Evolutionary conservation across 2,329 filamentous ascomycete species (phyloP), one percentile per base, ranked within the genome.

Genomic region (Spiromastix sp.): DNA sequence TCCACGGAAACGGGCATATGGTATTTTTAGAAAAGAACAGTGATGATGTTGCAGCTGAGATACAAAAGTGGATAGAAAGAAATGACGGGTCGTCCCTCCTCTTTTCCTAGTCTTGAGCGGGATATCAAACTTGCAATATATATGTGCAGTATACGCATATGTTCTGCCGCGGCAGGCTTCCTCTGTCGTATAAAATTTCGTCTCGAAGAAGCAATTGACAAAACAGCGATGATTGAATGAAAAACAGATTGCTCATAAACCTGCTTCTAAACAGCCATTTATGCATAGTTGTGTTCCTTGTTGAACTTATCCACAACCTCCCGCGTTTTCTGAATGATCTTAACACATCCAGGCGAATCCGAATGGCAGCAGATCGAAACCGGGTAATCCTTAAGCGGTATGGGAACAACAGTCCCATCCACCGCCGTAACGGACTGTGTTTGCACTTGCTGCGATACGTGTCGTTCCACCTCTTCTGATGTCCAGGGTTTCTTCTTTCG

Each of bases 1-100:
- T 75, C 2, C 48, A 53, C 15, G 73, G 73, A 0, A 77, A 77
- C 39, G 71, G 69, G 0, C 72, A 74, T 44, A 60, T 76, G 39
- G 42, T 54, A 19, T 53, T 55, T 27, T 26, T 54, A 20, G 51
- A 54, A 40, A 41, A 41, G 38, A 54, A 55, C 25, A 53, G 36
- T 22, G 37, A 40, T 30, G 17, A 33, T 6, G 28, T 39, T 17
- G 41, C 39, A 3, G 34, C n/a, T 19, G 7, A 12, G 16, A 13
- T 43, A n/a, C 34, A 39, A 7, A 15, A 40, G 18, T 43, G 39
- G 39, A 41, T 43, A 17, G 41, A 41, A 30, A 26, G n/a, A 34
- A 49, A 42, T n/a, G n/a, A n/a, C n/a, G n/a, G n/a, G n/a, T n/a
- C n/a, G n/a, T n/a, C n/a, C n/a, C n/a, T n/a, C n/a, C n/a, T n/a